Evolutionary conservation across 345 rosid species (phyloP).

Genomic region (Lumnitzera littorea): DNA sequence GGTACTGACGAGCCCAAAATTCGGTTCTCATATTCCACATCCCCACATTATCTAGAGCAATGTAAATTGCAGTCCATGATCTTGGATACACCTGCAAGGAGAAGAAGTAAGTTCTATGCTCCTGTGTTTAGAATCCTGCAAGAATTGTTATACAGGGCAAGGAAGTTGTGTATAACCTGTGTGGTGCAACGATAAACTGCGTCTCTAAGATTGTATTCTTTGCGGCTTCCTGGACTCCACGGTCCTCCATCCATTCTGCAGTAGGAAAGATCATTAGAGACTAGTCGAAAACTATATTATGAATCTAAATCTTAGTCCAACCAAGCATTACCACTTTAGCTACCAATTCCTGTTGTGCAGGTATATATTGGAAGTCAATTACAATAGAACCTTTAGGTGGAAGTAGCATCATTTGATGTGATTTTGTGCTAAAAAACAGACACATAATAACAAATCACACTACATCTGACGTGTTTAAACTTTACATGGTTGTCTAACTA

Average conservation of each 20-base stretch:
- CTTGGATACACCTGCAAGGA: constrained; percentile 73
- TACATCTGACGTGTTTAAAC: too few relatives aligned
- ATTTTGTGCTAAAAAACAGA: too few relatives aligned
- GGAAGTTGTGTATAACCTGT: constrained; percentile 25
- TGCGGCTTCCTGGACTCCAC: constrained; percentile 58
- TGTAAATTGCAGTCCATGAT: constrained; percentile 86
- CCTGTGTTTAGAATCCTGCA: background rate
- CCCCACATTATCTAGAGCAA: constrained; percentile 82
- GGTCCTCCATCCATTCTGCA: constrained; percentile 72
- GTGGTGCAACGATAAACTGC: constrained; percentile 71
- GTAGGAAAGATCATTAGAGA: background rate
- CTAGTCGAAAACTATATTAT: background rate
- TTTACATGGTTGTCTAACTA: too few relatives aligned
- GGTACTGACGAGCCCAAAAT: constrained; percentile 86
- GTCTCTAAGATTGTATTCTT: constrained; percentile 66
- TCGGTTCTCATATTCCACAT: constrained; percentile 94
- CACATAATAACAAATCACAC: too few relatives aligned
- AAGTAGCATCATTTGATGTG: too few relatives aligned
- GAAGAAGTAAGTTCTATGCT: background rate
- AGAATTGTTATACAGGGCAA: background rate
- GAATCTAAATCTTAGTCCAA: too few relatives aligned
- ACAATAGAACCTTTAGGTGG: too few relatives aligned
- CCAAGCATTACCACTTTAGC: too few relatives aligned
- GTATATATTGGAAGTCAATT: too few relatives aligned
- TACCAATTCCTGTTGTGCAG: too few relatives aligned